A percentile compares a stretch with the other conserved stretches of the same genome.
These are phyloP conservation scores for Parmales sp. DNA, from an alignment of 108 stramenopile genomes.

Conservation along the genomic window DNA sequence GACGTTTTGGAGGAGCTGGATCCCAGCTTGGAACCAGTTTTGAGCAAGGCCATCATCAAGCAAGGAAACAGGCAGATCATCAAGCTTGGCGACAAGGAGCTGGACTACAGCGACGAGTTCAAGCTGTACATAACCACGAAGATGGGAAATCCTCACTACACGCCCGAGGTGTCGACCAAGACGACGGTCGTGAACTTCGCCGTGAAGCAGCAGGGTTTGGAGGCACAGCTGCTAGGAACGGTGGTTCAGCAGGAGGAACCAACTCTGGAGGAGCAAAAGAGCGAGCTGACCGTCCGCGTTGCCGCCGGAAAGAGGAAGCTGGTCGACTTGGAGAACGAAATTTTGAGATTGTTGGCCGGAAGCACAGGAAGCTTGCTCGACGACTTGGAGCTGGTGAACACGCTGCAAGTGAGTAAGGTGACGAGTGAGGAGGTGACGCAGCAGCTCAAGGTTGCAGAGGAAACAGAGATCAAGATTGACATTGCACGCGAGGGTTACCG, in stretches of 20 bases:
- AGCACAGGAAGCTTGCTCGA: conserved; percentile 47
- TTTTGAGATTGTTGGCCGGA: conserved; percentile 40
- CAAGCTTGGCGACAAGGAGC: conserved; percentile 51
- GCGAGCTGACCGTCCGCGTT: conserved; percentile 43
- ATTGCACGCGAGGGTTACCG: conserved; percentile 45
- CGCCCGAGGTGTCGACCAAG: conserved; percentile 57
- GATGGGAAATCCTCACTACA: conserved; percentile 49
- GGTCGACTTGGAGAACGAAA: conserved; percentile 51
- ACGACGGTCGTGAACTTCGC: conserved; percentile 54
- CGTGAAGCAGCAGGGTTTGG: conserved; percentile 52
- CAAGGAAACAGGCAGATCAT: conserved; percentile 49
- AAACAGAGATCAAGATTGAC: conserved; percentile 48
- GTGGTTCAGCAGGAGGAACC: conserved; percentile 52
- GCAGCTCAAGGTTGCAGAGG: conserved; percentile 46
- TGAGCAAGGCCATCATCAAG: conserved; percentile 45
- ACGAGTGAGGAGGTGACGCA: conserved; percentile 47
- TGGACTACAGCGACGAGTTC: conserved; percentile 45
- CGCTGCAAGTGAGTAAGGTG: conserved; percentile 46
- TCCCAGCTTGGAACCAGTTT: conserved; percentile 50
- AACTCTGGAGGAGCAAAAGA: conserved; percentile 42
- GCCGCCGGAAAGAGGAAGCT: conserved; percentile 44
- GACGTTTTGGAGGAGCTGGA: conserved; percentile 59
- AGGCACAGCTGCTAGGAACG: conserved; percentile 49
- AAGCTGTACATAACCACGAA: conserved; percentile 39
- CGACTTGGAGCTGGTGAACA: conserved; percentile 43